These are phyloP conservation scores for Erysimum cheiranthoides DNA, from an alignment of 345 rosid species.

Conservation along the genomic window DNA sequence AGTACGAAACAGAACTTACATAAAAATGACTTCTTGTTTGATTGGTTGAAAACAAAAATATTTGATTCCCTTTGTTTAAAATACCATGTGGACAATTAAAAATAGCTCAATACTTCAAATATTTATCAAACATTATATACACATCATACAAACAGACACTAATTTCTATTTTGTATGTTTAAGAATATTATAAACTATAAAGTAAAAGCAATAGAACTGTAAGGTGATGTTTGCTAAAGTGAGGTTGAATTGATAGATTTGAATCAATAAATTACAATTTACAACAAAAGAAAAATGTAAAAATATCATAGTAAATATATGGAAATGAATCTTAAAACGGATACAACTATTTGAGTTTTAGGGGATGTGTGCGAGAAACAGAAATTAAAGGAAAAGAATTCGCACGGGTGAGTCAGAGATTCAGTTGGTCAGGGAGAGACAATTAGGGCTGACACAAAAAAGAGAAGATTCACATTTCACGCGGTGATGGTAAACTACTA, in stretches of 20 bases:
- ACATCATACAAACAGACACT: not conserved
- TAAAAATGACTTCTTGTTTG: constrained; percentile 1
- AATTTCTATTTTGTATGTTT: not conserved
- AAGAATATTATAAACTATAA: not conserved
- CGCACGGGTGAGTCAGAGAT: constrained; percentile 50
- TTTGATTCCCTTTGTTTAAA: not conserved
- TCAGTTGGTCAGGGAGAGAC: constrained; percentile 44
- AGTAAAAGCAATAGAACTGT: not conserved
- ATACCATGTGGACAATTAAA: not conserved
- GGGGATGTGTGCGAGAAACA: constrained; percentile 39
- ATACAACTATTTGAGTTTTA: constrained; percentile 20
- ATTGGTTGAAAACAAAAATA: not conserved
- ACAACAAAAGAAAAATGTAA: not conserved
- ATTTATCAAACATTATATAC: not conserved
- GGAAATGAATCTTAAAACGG: constrained; percentile 1
- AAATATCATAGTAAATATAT: not conserved
- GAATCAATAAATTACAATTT: not conserved
- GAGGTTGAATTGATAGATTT: not conserved
- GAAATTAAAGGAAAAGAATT: constrained; percentile 30
- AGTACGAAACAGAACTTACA: constrained; percentile 15
- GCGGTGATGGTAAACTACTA: constrained; percentile 22
- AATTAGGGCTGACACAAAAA: constrained; percentile 41
- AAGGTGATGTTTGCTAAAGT: constrained; percentile 2
- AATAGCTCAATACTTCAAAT: not conserved
- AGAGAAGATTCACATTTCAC: constrained; percentile 39